phyloP scores from a whole-genome alignment of 768 basidiomycete species.

The Lyophyllum atratum region DNA sequence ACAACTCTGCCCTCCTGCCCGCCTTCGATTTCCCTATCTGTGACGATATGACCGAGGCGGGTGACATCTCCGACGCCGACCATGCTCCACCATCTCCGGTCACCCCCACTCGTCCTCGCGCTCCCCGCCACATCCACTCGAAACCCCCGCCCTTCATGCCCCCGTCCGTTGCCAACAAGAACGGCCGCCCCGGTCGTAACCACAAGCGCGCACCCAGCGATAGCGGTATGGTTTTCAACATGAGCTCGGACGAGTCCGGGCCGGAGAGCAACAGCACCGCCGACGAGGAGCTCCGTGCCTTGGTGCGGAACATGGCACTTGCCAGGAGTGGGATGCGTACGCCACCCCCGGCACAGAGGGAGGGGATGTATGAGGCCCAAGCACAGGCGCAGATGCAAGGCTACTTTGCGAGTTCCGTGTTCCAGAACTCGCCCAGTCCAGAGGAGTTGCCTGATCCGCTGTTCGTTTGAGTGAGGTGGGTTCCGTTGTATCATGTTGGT shows the following conservation, averaged over 20 bases:
- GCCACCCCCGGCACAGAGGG: constrained; percentile 17
- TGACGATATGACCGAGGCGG: constrained; percentile 65
- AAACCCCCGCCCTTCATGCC: constrained; percentile 44
- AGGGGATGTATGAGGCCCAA: constrained; percentile 33
- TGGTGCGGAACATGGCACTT: constrained; percentile 8
- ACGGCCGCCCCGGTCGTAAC: constrained; percentile 27
- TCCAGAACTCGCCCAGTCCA: constrained; percentile 87
- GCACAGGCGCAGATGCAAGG: constrained; percentile 33
- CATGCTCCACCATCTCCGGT: constrained; percentile 39
- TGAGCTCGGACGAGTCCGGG: constrained; percentile 65
- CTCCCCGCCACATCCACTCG: constrained; percentile 40
- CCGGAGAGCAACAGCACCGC: constrained; percentile 8
- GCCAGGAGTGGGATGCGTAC: constrained; percentile 3
- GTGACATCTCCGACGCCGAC: constrained; percentile 33
- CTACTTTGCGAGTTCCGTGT: constrained; percentile 78
- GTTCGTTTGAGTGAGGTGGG: constrained; percentile 42
- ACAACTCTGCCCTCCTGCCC: constrained; percentile 19
- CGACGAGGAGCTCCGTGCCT: constrained; percentile 43
- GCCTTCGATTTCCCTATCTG: constrained; percentile 62
- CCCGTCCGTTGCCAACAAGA: constrained; percentile 4
- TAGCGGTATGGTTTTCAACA: constrained; percentile 58
- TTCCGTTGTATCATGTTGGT: background rate
- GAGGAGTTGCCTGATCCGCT: constrained; percentile 76
- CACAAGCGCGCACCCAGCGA: constrained; percentile 71
- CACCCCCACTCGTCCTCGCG: constrained; percentile 54